Evolutionary conservation across 2,329 filamentous ascomycete species (phyloP).

Genomic region (Ampelomyces quisqualis): DNA sequence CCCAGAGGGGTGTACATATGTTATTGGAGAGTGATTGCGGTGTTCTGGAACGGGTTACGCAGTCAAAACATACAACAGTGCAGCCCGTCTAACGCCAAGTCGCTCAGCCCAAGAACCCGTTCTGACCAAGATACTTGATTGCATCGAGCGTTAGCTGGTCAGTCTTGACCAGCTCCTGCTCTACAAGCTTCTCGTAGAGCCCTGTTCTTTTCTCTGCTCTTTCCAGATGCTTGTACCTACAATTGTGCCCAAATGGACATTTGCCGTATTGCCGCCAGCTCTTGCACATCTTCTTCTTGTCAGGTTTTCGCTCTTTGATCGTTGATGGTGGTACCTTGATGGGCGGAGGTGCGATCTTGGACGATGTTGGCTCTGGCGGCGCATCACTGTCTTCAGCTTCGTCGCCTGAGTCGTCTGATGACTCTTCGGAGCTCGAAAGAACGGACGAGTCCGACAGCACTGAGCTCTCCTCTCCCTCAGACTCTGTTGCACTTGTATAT

Average conservation of each 20-base stretch:
- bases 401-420: slow-evolving; percentile 21
- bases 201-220: slow-evolving; percentile 21
- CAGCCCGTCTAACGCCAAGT: too few relatives aligned
- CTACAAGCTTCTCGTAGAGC: slow-evolving; percentile 42
- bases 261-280: slow-evolving; percentile 29
- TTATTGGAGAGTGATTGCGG: slow-evolving; percentile 57
- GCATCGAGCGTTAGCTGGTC: slow-evolving; percentile 47
- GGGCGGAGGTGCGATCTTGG: slow-evolving; percentile 31
- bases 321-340: slow-evolving; percentile 15
- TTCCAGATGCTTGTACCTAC: slow-evolving; percentile 29
- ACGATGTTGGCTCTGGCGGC: slow-evolving; percentile 43
- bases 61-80: not conserved
- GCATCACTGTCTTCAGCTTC: slow-evolving; percentile 24
- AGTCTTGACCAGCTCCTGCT: slow-evolving; percentile 49
- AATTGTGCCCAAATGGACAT: slow-evolving; percentile 30
- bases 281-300: slow-evolving; percentile 19
- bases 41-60: too few relatives aligned
- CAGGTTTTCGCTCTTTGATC: slow-evolving; percentile 6
- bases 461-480: slow-evolving; percentile 25
- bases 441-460: slow-evolving; percentile 32
- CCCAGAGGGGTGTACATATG: slow-evolving; percentile 65
- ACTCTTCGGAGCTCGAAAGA: slow-evolving; percentile 36
- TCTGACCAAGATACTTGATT: slow-evolving; percentile 50
- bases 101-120: slow-evolving; percentile 44
- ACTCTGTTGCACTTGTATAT: slow-evolving; percentile 35